Percentiles rank a stretch among this genome's conserved stretches.
These are phyloP conservation scores for Alternaria panax DNA, from an alignment of 2,329 filamentous ascomycete genomes.

Conservation along the genomic window DNA sequence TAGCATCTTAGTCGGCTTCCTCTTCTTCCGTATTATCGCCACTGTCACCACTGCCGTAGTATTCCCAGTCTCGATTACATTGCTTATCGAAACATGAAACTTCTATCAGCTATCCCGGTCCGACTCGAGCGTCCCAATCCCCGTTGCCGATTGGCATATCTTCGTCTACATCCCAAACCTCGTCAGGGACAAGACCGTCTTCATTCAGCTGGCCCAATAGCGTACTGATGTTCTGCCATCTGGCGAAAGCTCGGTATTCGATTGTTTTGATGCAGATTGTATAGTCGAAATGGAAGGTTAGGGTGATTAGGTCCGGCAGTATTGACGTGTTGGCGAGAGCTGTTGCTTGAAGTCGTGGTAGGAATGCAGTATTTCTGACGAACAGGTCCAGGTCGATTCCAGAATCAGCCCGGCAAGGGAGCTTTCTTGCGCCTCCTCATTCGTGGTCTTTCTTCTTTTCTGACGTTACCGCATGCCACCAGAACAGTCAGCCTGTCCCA, in stretches of 20 bases:
- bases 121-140: conserved; percentile 29
- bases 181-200: conserved; percentile 84
- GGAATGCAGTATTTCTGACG: no score
- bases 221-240: conserved; percentile 53
- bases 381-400: no score
- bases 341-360: no score
- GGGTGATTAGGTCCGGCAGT: no score
- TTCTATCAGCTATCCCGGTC: conserved; percentile 19
- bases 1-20: no score
- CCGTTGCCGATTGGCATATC: conserved; percentile 92
- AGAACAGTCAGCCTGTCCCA: no score
- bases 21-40: neutral
- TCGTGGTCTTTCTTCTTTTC: no score
- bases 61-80: no score
- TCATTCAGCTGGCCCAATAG: conserved; percentile 94
- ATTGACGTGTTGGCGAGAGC: no score
- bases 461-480: no score
- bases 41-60: neutral
- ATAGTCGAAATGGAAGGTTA: conserved; percentile 8
- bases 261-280: conserved; percentile 12
- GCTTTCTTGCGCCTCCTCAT: no score
- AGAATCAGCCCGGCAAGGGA: no score
- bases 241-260: neutral
- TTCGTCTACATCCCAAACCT: conserved; percentile 72
- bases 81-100: conserved; percentile 1